phyloP scores from a whole-genome alignment of 495 filamentous ascomycete species.

The Aspergillus conjunctus region DNA sequence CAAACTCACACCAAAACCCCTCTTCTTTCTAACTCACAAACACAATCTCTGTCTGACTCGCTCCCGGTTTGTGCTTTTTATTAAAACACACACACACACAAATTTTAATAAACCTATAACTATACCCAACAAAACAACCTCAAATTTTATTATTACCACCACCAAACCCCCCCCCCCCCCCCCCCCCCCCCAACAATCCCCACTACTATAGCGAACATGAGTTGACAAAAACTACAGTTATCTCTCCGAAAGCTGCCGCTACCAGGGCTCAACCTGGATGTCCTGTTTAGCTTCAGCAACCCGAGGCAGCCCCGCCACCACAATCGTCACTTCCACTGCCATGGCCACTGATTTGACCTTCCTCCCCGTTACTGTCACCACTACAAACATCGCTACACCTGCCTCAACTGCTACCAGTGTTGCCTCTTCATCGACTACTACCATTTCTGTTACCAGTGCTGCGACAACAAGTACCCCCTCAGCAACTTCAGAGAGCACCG shows the following conservation, averaged over 20 bases:
- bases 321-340: conserved; percentile 23
- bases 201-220: background rate
- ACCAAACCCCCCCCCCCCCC: background rate
- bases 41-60: too few relatives aligned
- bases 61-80: too few relatives aligned
- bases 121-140: too few relatives aligned
- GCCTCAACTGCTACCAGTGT: background rate
- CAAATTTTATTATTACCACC: too few relatives aligned
- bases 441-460: conserved; percentile 10
- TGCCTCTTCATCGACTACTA: conserved; percentile 7
- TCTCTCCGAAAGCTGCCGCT: conserved; percentile 34
- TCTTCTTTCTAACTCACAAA: too few relatives aligned
- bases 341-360: conserved; percentile 27
- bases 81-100: too few relatives aligned
- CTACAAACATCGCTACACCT: conserved; percentile 13
- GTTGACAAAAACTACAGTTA: conserved; percentile 20
- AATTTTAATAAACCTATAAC: too few relatives aligned
- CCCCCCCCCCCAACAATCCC: background rate
- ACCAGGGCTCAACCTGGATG: conserved; percentile 35
- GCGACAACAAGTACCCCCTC: conserved; percentile 15
- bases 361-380: conserved; percentile 37
- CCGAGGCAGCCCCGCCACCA: conserved; percentile 19
- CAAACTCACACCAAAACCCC: too few relatives aligned
- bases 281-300: conserved; percentile 35
- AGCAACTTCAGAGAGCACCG: conserved; percentile 11